A percentile compares a stretch with the other conserved stretches of the same genome.
Evolutionary conservation across 495 filamentous ascomycete species (phyloP).

Genomic region (Niebla homalea): DNA sequence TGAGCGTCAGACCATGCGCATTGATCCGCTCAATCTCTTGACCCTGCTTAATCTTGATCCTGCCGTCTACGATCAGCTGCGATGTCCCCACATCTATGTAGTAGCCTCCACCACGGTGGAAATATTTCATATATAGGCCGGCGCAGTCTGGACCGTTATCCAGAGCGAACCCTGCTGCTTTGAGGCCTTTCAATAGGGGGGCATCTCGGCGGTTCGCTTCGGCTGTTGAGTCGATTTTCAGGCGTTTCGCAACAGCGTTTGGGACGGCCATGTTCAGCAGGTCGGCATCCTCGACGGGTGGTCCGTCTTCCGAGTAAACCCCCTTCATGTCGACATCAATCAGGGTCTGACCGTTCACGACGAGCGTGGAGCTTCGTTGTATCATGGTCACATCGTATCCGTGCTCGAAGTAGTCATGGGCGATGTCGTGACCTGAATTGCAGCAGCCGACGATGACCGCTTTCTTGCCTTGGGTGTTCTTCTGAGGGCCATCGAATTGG

Average conservation of each 20-base stretch:
- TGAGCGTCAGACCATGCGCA: slow-evolving; percentile 44
- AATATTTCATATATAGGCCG: slow-evolving; percentile 58
- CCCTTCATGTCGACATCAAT: slow-evolving; percentile 38
- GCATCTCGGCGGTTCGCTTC: slow-evolving; percentile 7
- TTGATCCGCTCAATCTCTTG: slow-evolving; percentile 47
- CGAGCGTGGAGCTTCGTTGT: slow-evolving; percentile 61
- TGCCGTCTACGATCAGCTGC: slow-evolving; percentile 58
- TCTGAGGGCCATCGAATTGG: slow-evolving; percentile 39
- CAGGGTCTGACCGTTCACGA: slow-evolving; percentile 44
- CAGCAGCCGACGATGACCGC: slow-evolving; percentile 65
- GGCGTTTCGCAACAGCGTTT: slow-evolving; percentile 1
- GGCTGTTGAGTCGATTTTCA: slow-evolving; percentile 2
- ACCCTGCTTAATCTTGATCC: slow-evolving; percentile 63
- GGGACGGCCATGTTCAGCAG: slow-evolving; percentile 6
- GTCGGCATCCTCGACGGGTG: slow-evolving; percentile 13
- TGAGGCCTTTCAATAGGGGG: slow-evolving; percentile 31
- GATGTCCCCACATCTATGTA: slow-evolving; percentile 66
- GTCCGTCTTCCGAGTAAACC: slow-evolving; percentile 48
- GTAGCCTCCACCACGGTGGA: slow-evolving; percentile 62
- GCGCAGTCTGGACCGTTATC: slow-evolving; percentile 50
- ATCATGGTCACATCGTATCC: slow-evolving; percentile 70
- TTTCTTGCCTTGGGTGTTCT: slow-evolving; percentile 43
- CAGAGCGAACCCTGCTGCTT: slow-evolving; percentile 52
- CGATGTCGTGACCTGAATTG: slow-evolving; percentile 74
- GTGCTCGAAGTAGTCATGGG: slow-evolving; percentile 65